Base-by-base conservation (phyloP, 805 yeast genomes). In the Wickerhamiella allomyrinae region DNA sequence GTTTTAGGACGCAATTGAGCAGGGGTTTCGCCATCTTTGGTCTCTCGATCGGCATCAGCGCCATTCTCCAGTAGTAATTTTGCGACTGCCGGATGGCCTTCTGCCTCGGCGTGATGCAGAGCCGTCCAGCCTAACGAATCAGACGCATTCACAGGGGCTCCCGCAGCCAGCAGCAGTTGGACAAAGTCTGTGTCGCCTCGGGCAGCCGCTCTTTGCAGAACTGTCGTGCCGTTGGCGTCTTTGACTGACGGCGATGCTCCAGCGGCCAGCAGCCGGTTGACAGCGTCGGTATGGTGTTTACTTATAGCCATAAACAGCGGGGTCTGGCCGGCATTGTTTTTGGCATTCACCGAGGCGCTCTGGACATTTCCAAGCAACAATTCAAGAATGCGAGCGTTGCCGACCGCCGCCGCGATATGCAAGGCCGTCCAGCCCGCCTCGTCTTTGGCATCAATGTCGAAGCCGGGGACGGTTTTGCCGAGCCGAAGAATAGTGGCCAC, bases 351-450 rank as follows among this genome's bases (percentile, higher is more conserved):
- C 57, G 79, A 79, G 13, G 38, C 37, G 11, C 13, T 19, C 0
- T 82, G 79, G 1, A 63, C 64, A 46, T 68, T 65, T 0, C 57
- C 60, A 49, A 76, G 62, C n/a, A 85, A 54, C 36, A 65, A 52
- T 25, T 46, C 47, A 8, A 69, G 63, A 3, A 84, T 51, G 6
- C 65, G 67, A 19, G 66, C 50, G 51, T 75, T 72, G 0, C 95
- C 95, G 2, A 79, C 66, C 0, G 95, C 73, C 0, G 81, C 70
- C 0, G 91, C 85, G 41, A 89, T 77, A 58, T 87, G 96, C 25
- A 84, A 53, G 1, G 93, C 85, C 0, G 89, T 79, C 95, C 95
- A 87, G 0, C 94, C 94, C 9, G 87, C 68, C 15, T 71, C 77
- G 57, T 87, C 97, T 0, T 55, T 52, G 3, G 78, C 81, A 55